Evolutionary conservation across 306 rosid genomes (phyloP), one percentile per base, ranked within the genome.

Genomic region (Medicago arabica): DNA sequence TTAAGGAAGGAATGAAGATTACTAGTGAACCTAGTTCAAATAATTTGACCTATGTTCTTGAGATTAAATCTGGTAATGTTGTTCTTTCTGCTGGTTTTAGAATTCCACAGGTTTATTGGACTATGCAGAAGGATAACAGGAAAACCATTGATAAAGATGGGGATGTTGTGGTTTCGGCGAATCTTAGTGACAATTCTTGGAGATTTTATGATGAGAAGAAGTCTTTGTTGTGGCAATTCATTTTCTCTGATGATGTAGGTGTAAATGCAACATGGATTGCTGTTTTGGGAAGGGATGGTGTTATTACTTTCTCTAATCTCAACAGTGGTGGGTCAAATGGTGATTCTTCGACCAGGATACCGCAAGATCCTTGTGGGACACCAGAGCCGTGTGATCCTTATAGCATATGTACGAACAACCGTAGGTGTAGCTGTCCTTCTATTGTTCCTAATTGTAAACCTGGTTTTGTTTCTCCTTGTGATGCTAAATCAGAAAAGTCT

Each of bases 51-150:
- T 84, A 83, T 82, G 25, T 78, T 80, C 93, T 95, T 67, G 86
- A 95, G 82, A 86, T 95, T 61, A 84, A 83, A 60, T 90, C 97
- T 16, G 96, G 99, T 3, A 87, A 83, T 71, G 62, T 88, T 65
- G 31, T 86, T 75, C 94, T 95, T 43, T 90, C 84, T 2, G 93
- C 91, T 31, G 96, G 82, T 66, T 95, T 81, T 70, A 65, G 17
- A 47, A 77, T 80, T 4, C 93, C 91, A 5, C 99, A 92, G 87
- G 88, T 95, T 78, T 95, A 92, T 77, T 95, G 99, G 97, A 85
- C 97, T 46, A 82, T 92, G 87, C 81, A 76, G 58, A 85, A 77
- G 25, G 99, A 95, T 67, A 79, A 2, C 71, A 84, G 99, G 14
- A 92, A 40, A 75, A 86, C 78, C 6, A 78, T 82, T 75, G 74